These are phyloP conservation scores for Mucor indicus DNA, from an alignment of 371 early-diverging fungal species.

Conservation along the genomic window DNA sequence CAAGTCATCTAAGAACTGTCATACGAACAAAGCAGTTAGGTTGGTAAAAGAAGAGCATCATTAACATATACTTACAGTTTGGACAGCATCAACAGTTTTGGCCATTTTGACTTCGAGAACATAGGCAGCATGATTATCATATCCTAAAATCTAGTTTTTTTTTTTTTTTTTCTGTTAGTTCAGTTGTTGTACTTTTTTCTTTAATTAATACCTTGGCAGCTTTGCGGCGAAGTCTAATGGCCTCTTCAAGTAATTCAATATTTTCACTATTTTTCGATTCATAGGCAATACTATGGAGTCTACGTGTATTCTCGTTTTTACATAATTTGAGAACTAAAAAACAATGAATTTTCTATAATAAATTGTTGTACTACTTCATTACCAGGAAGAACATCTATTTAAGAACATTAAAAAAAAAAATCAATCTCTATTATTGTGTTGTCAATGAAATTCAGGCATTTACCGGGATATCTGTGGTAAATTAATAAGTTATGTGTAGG, in stretches of 20 bases:
- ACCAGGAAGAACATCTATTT: constrained; percentile 45
- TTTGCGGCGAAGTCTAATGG: constrained; percentile 53
- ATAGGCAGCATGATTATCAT: constrained; percentile 71
- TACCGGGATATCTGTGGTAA: constrained; percentile 40
- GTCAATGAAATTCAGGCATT: neutral
- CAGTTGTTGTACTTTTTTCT: neutral
- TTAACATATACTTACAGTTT: constrained; percentile 28
- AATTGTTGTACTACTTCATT: neutral
- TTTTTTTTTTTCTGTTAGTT: too few species aligned
- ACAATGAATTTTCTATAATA: neutral
- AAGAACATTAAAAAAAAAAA: neutral
- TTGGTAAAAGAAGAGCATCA: too few species aligned
- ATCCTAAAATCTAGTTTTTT: constrained; percentile 61
- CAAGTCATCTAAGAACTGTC: constrained; percentile 68
- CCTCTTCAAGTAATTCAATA: constrained; percentile 53
- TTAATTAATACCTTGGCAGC: constrained; percentile 45
- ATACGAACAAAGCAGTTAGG: neutral
- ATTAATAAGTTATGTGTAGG: neutral
- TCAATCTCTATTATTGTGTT: neutral
- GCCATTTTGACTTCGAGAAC: constrained; percentile 85
- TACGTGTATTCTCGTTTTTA: constrained; percentile 61
- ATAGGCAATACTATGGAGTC: constrained; percentile 46
- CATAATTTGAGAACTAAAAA: constrained; percentile 51
- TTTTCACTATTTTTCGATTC: constrained; percentile 63
- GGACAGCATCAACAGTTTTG: constrained; percentile 66